phyloP scores from a whole-genome alignment of 2,329 filamentous ascomycete species.

The Graphium sp. region DNA sequence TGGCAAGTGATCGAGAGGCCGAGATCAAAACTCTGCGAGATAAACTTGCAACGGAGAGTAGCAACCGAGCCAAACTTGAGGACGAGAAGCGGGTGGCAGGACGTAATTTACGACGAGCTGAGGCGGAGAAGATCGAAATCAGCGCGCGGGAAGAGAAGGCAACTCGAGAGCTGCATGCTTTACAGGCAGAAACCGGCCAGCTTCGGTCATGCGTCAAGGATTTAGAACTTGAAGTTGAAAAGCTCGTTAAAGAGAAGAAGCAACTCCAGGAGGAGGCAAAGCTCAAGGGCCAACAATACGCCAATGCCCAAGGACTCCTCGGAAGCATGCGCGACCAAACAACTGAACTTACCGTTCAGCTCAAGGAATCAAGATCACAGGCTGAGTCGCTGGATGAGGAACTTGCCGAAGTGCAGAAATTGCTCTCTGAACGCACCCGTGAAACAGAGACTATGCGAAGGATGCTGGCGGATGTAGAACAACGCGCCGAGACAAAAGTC shows the following conservation, averaged over 20 bases:
- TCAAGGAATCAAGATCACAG: slow-evolving; percentile 73
- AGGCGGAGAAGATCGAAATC: slow-evolving; percentile 65
- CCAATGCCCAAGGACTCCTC: slow-evolving; percentile 69
- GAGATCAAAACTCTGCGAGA: slow-evolving; percentile 68
- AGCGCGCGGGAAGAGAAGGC: slow-evolving; percentile 57
- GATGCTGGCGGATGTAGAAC: slow-evolving; percentile 72
- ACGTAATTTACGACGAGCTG: slow-evolving; percentile 60
- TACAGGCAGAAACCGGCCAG: slow-evolving; percentile 56
- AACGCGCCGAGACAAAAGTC: slow-evolving; percentile 62
- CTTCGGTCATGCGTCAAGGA: slow-evolving; percentile 45
- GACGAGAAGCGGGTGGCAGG: slow-evolving; percentile 60
- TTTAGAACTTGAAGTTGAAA: slow-evolving; percentile 57
- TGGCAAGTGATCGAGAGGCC: slow-evolving; percentile 54
- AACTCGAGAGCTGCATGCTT: slow-evolving; percentile 49
- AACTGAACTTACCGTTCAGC: slow-evolving; percentile 72
- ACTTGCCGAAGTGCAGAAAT: slow-evolving; percentile 68
- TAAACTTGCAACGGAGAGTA: slow-evolving; percentile 59
- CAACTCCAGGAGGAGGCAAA: slow-evolving; percentile 63
- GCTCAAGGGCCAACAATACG: slow-evolving; percentile 72
- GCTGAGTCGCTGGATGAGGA: slow-evolving; percentile 86
- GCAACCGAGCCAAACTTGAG: slow-evolving; percentile 55
- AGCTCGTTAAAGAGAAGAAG: slow-evolving; percentile 50
- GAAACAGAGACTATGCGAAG: slow-evolving; percentile 92
- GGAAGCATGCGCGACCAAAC: slow-evolving; percentile 89
- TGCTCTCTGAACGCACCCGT: slow-evolving; percentile 73